Evolutionary conservation across 1,284 basidiomycete species (phyloP), one percentile per base, ranked within the genome.

Genomic region (Cryptococcus sp.): DNA sequence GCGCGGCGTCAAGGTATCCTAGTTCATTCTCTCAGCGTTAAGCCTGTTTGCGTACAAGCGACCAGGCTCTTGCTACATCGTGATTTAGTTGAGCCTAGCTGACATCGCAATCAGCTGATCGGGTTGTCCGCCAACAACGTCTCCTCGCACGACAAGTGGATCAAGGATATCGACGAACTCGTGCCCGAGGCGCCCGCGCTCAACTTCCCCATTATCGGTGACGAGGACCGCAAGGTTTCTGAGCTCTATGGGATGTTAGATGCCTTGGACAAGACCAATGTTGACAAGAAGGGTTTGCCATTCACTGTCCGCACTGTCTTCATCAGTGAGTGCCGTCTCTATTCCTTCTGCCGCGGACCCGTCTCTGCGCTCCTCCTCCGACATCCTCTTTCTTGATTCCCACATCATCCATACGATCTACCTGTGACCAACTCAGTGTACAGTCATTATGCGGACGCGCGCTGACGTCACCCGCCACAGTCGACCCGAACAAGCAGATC

Each of bases 121-220:
- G 74, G 94, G 45, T 87, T 99, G 60, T 96, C 92, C 50, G 93
- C 93, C 76, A 98, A 99, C 81, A 86, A 85, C 69, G 85, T 99
- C 62, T 80, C 85, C 17, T 88, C 89, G 47, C 96, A 99, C 83
- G 79, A 88, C 66, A 82, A 84, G 61, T 99, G 95, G 95, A 88
- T 97, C 66, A 78, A 89, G 77, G 95, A 99, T 78, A 93, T 94
- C 81, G 88, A 94, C 75, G 86, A 89, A 55, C 88, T 87, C 52
- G 70, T 72, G 69, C 65, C 68, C 35, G 58, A 61, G 5, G 88
- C 88, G 17, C 79, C 81, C 65, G 83, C 85, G 17, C 87, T 98
- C 65, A 80, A 88, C 65, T 98, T 92, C 85, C 96, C 95, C 61
- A 98, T 98, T 79, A 96, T 99, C 66, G 94, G 91, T 56, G 95